Percentiles rank a stretch among this genome's conserved stretches.
phyloP scores from a whole-genome alignment of 805 yeast genomes.

The Candida nanaspora region DNA sequence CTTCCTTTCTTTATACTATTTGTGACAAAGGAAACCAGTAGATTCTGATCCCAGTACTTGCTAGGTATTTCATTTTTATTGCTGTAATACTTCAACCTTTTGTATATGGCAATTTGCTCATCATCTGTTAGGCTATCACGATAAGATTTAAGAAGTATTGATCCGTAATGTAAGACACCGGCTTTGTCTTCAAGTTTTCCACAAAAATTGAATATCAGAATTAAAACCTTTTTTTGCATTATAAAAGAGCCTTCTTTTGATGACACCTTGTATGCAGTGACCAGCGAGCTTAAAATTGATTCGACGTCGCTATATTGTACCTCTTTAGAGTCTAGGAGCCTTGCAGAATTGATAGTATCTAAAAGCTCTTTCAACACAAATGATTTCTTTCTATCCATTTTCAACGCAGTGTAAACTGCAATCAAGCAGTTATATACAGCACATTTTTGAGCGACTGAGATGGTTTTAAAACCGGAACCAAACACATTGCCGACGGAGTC shows the following conservation, averaged over 20 bases:
- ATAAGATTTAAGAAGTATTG: constrained; percentile 49
- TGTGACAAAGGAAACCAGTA: constrained; percentile 26
- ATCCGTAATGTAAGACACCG: constrained; percentile 39
- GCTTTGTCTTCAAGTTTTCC: constrained; percentile 40
- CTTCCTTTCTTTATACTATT: constrained; percentile 5
- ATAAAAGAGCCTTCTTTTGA: not conserved
- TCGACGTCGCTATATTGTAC: constrained; percentile 8
- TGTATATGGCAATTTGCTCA: constrained; percentile 45
- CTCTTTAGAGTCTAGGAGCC: constrained; percentile 6
- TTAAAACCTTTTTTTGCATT: constrained; percentile 34
- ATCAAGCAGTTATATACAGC: constrained; percentile 62
- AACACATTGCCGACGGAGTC: constrained; percentile 23
- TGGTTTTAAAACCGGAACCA: constrained; percentile 34
- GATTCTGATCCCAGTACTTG: constrained; percentile 67
- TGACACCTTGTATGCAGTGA: constrained; percentile 45
- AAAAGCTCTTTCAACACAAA: constrained; percentile 64
- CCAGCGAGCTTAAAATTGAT: constrained; percentile 37
- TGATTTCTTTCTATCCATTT: constrained; percentile 59
- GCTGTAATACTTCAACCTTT: constrained; percentile 25
- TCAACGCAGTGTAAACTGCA: constrained; percentile 51
- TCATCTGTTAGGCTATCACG: constrained; percentile 43
- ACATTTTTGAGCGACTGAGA: constrained; percentile 48
- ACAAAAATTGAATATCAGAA: constrained; percentile 43
- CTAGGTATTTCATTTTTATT: constrained; percentile 4
- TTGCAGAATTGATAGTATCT: constrained; percentile 28